phyloP scores from a whole-genome alignment of 1,139 yeast genomes.

The Citeromyces hawaiiensis region DNA sequence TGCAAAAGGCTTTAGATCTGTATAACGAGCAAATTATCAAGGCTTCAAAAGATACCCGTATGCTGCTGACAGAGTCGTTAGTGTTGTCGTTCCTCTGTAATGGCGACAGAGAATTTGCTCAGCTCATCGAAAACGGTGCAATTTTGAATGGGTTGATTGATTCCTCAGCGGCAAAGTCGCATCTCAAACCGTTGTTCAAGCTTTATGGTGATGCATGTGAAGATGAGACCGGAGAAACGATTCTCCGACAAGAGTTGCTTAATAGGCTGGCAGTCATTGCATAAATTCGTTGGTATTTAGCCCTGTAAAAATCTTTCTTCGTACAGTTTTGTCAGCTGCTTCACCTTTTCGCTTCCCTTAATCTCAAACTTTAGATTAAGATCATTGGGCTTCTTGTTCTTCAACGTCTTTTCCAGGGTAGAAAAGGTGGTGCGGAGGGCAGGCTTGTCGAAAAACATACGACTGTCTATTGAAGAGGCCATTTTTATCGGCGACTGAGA shows the following conservation, averaged over 20 bases:
- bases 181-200: conserved; percentile 32
- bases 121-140: conserved; percentile 45
- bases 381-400: neutral
- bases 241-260: neutral
- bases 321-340: neutral
- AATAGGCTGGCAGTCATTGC: conserved; percentile 5
- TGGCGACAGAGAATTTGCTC: conserved; percentile 50
- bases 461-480: no score
- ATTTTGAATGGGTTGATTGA: conserved; percentile 25
- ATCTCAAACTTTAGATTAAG: neutral
- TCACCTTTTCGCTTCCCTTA: neutral
- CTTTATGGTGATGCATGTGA: conserved; percentile 37
- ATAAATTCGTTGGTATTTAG: conserved; percentile 8
- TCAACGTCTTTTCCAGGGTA: neutral
- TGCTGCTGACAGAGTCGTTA: conserved; percentile 38
- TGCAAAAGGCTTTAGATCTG: conserved; percentile 30
- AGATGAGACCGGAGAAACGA: conserved; percentile 5
- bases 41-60: conserved; percentile 20
- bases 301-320: conserved; percentile 7
- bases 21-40: conserved; percentile 34
- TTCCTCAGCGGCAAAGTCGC: conserved; percentile 28
- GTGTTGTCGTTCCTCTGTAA: conserved; percentile 32
- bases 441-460: neutral
- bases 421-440: neutral
- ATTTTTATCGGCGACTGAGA: neutral